Base-by-base conservation (phyloP, 129 eudicot species). In the carrot (Daucus carota) region DNA sequence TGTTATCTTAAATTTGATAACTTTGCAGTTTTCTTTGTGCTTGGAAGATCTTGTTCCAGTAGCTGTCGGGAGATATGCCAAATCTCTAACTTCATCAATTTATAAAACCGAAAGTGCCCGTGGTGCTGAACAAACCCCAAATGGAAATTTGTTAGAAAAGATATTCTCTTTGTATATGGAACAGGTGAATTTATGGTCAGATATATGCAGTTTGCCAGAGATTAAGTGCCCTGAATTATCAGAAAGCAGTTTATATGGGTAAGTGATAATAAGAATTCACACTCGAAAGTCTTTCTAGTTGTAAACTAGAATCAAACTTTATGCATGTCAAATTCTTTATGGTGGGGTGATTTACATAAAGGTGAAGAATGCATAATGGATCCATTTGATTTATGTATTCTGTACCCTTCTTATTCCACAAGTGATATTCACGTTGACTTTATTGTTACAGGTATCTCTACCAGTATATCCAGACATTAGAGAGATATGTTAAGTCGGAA, bases 1-100 rank as follows among this genome's bases (percentile, higher is more conserved):
- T 63, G 34, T 63, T 29, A 63, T 63, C 70, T 29, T 72, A 13
- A 72, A 13, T 26, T 43, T 5, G 17, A 72, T 43, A 41, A 71
- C 17, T 80, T 65, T 90, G 86, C 97, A 94, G 99, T 94, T 94
- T 81, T 91, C 96, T 38, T 74, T 91, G 87, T 91, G 99, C 87
- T 94, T 94, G 65, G 99, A 94, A 85, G 99, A 94, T 89, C 88
- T 94, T 81, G 94, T 94, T 76, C 99, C 97, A 43, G 84, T 91
- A 74, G 92, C 99, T 73, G 89, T 94, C 75, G 99, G 96, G 74
- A 87, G 99, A 87, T 94, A 91, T 81, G 79, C 92, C 65, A 91
- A 83, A 82, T 87, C 93, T 76, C 79, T 94, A 63, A 84, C 89
- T 54, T 83, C 82, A 66, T 87, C 96, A 75, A 81, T 94, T 38